Evolutionary conservation across 257 asterid genomes (phyloP).

Genomic region (Fraxinus excelsior): DNA sequence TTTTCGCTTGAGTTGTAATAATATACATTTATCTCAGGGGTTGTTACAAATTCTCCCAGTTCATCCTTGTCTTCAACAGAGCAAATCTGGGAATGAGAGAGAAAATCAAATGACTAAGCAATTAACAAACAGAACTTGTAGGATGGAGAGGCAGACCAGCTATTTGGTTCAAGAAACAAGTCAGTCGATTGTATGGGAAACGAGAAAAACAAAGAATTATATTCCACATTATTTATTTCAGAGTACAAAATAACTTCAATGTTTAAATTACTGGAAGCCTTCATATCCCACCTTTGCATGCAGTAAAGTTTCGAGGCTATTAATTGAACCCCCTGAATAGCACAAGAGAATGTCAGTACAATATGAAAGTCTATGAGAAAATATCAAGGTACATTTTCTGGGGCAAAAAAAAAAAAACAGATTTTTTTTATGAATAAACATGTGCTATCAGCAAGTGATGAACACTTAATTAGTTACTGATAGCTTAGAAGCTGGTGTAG

Average conservation of each 20-base stretch:
- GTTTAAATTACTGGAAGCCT: constrained; percentile 10
- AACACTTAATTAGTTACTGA: not conserved
- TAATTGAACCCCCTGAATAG: constrained; percentile 80
- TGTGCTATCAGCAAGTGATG: constrained; percentile 3
- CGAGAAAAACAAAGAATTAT: constrained; percentile 1
- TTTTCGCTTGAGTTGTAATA: constrained; percentile 51
- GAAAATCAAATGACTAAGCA: constrained; percentile 27
- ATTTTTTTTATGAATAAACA: constrained; percentile 10
- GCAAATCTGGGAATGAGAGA: constrained; percentile 55
- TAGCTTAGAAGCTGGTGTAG: not conserved
- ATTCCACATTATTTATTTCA: not conserved
- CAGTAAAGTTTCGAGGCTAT: constrained; percentile 78
- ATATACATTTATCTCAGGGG: constrained; percentile 73
- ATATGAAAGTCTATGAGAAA: constrained; percentile 17
- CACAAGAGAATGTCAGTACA: constrained; percentile 25
- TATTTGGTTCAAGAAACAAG: constrained; percentile 2
- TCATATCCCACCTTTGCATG: constrained; percentile 76
- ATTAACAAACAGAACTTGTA: not conserved
- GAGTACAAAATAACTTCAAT: not conserved
- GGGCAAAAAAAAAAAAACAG: not conserved
- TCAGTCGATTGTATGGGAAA: not conserved
- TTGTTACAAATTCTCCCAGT: constrained; percentile 64
- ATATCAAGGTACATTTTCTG: constrained; percentile 12
- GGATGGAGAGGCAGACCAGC: constrained; percentile 12
- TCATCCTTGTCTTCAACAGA: constrained; percentile 76